These are phyloP conservation scores for Exutisphaerella laricina DNA, from an alignment of 2,329 filamentous ascomycete genomes.

Conservation along the genomic window DNA sequence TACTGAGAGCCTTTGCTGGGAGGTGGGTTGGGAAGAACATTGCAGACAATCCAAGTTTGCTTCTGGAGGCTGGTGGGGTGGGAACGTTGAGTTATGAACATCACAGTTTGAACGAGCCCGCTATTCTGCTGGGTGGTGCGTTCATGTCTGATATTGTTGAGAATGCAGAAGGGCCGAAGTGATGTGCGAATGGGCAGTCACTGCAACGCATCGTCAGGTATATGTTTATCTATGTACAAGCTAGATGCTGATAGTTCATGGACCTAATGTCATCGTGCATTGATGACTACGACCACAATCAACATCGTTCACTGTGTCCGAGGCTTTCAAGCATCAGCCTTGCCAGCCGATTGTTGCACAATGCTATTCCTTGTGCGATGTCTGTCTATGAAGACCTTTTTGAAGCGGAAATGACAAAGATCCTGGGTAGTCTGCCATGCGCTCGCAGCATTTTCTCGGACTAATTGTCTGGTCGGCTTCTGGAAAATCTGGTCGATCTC, in stretches of 20 bases:
- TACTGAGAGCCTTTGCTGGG: constrained; percentile 80
- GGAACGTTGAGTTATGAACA: constrained; percentile 50
- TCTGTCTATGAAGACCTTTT: constrained; percentile 44
- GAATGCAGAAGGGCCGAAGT: constrained; percentile 28
- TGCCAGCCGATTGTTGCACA: constrained; percentile 12
- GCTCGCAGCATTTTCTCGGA: constrained; percentile 53
- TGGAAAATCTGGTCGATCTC: constrained; percentile 66
- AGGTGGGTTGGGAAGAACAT: constrained; percentile 73
- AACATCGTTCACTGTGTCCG: too few species aligned
- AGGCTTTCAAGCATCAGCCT: constrained; percentile 7
- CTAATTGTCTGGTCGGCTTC: constrained; percentile 57
- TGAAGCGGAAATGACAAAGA: constrained; percentile 40
- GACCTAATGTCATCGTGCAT: too few species aligned
- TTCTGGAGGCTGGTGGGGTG: constrained; percentile 63
- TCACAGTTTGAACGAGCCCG: constrained; percentile 45
- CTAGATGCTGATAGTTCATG: too few species aligned
- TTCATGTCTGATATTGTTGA: constrained; percentile 48
- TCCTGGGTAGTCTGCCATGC: constrained; percentile 43
- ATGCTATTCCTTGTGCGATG: constrained; percentile 14
- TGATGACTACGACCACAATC: too few species aligned
- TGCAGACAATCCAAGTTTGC: constrained; percentile 67
- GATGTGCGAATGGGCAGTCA: not conserved
- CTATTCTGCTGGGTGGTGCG: constrained; percentile 47
- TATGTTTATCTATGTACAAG: too few species aligned
- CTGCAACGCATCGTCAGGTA: too few species aligned